Evolutionary conservation across 257 asterid genomes (phyloP).

Genomic region (Osmanthus fragrans): DNA sequence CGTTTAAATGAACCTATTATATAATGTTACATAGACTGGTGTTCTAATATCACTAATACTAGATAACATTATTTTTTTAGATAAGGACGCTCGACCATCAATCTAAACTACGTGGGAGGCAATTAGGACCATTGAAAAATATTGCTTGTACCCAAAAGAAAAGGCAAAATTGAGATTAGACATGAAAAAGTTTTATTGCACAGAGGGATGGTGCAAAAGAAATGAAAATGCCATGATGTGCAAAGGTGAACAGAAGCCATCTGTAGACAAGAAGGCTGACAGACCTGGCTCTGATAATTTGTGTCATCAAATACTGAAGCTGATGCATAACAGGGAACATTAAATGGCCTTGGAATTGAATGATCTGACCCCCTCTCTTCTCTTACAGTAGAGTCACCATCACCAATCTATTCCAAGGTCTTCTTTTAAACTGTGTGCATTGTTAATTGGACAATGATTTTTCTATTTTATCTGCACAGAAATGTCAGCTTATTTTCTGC

Average conservation of each 20-base stretch:
- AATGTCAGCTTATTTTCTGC: slow-evolving; percentile 35
- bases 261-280: slow-evolving; percentile 44
- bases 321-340: slow-evolving; percentile 38
- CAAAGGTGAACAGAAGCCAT: slow-evolving; percentile 26
- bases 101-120: too few relatives aligned
- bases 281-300: slow-evolving; percentile 23
- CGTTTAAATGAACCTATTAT: too few relatives aligned
- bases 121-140: too few relatives aligned
- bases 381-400: slow-evolving; percentile 31
- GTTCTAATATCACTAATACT: too few relatives aligned
- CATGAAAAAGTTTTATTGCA: too few relatives aligned
- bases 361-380: slow-evolving; percentile 11
- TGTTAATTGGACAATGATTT: slow-evolving; percentile 11
- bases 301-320: slow-evolving; percentile 50
- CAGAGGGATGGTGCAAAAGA: not conserved
- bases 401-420: slow-evolving; percentile 25
- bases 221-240: slow-evolving; percentile 17
- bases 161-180: not conserved
- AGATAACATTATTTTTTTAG: too few relatives aligned
- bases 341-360: slow-evolving; percentile 15
- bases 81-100: too few relatives aligned
- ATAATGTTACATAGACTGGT: too few relatives aligned
- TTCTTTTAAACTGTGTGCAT: slow-evolving; percentile 4
- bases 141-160: not conserved
- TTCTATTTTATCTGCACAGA: not conserved